phyloP scores from a whole-genome alignment of 2,329 filamentous ascomycete genomes.

The Alternaria viburni region DNA sequence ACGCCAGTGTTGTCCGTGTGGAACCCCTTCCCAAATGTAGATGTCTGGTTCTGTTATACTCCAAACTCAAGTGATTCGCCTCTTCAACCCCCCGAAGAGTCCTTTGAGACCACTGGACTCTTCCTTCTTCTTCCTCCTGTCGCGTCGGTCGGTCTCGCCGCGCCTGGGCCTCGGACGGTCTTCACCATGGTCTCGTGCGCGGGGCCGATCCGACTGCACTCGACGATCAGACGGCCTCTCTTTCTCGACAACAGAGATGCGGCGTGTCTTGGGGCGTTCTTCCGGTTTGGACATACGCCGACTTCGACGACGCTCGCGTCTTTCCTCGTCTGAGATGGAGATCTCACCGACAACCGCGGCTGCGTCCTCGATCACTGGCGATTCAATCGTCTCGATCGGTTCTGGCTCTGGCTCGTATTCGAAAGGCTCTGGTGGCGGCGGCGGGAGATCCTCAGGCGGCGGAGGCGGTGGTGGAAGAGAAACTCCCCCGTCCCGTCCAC shows the following conservation, averaged over 20 bases:
- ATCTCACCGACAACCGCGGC: constrained; percentile 32
- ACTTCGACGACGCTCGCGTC: constrained; percentile 32
- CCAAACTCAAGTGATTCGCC: constrained; percentile 28
- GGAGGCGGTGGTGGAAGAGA: constrained; percentile 18
- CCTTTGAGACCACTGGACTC: constrained; percentile 38
- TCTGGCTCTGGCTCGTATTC: constrained; percentile 24
- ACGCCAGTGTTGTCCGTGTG: constrained; percentile 16
- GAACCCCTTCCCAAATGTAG: neutral
- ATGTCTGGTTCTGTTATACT: neutral
- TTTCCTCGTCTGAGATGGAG: constrained; percentile 39
- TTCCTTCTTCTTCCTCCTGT: constrained; percentile 38
- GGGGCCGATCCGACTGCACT: constrained; percentile 35
- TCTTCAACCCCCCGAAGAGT: constrained; percentile 42
- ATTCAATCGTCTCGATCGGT: constrained; percentile 10
- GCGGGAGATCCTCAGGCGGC: constrained; percentile 23
- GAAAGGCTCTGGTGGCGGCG: constrained; percentile 27
- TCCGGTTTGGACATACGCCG: constrained; percentile 36
- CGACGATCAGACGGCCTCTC: constrained; percentile 38
- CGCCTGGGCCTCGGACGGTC: constrained; percentile 30
- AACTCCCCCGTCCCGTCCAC: constrained; percentile 31
- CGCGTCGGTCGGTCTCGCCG: constrained; percentile 32
- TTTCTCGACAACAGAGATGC: constrained; percentile 40
- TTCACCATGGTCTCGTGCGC: constrained; percentile 32
- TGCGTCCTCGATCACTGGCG: constrained; percentile 33
- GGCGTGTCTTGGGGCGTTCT: constrained; percentile 39